phyloP scores from a whole-genome alignment of 2,329 filamentous ascomycete species.

The Monosporascus sp. region DNA sequence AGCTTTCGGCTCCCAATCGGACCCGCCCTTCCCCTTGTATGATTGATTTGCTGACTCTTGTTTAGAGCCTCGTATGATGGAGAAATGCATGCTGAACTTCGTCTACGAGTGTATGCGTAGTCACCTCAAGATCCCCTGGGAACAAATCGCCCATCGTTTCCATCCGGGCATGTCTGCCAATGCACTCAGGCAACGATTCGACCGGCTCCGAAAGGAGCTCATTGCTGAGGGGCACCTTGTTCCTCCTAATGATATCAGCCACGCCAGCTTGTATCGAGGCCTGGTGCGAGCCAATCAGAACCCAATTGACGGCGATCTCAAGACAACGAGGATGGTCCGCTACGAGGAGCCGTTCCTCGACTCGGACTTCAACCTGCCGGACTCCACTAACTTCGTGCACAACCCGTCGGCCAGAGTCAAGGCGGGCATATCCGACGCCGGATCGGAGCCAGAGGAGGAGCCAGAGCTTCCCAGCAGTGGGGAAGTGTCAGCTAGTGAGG shows the following conservation, averaged over 20 bases:
- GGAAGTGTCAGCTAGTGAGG: too few species aligned
- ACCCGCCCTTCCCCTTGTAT: not conserved
- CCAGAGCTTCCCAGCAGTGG: too few species aligned
- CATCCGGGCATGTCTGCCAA: constrained; percentile 34
- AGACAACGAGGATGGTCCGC: constrained; percentile 22
- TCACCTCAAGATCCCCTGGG: constrained; percentile 32
- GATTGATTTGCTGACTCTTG: not conserved
- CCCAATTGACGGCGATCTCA: constrained; percentile 12
- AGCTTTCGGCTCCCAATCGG: not conserved
- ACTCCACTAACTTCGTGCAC: constrained; percentile 9
- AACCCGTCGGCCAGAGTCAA: not conserved
- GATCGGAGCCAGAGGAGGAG: too few species aligned
- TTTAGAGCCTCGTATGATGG: constrained; percentile 39
- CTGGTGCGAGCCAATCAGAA: constrained; percentile 23
- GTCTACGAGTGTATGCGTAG: constrained; percentile 32
- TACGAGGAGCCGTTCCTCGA: constrained; percentile 29
- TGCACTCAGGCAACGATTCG: constrained; percentile 32
- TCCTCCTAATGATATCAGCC: constrained; percentile 26
- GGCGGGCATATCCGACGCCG: not conserved
- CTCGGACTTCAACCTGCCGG: constrained; percentile 25
- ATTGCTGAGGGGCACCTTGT: constrained; percentile 36
- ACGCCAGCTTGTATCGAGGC: constrained; percentile 25
- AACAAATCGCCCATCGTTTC: constrained; percentile 33
- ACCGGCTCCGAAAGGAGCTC: constrained; percentile 28
- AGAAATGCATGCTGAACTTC: constrained; percentile 37